These are phyloP conservation scores for Sphaerobolus stellatus DNA, from an alignment of 1,284 basidiomycete species.

Conservation along the genomic window DNA sequence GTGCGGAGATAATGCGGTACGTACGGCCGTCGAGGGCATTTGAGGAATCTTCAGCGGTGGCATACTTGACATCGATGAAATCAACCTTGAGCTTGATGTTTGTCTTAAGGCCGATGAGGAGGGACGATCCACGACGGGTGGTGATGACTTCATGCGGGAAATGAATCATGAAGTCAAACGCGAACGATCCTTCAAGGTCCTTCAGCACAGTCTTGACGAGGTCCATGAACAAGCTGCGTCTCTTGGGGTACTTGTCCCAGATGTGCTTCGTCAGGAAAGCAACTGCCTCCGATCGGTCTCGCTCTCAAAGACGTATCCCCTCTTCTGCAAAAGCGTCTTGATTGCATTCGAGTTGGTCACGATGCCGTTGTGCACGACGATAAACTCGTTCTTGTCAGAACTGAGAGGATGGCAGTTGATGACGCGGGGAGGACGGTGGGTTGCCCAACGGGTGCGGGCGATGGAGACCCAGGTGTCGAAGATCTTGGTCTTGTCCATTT, in stretches of 20 bases:
- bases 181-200: slow-evolving; percentile 98
- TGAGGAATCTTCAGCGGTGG: slow-evolving; percentile 64
- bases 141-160: slow-evolving; percentile 97
- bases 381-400: slow-evolving; percentile 86
- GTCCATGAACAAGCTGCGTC: slow-evolving; percentile 86
- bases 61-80: slow-evolving; percentile 98
- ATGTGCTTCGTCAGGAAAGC: slow-evolving; percentile 97
- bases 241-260: slow-evolving; percentile 90
- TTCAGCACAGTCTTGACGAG: slow-evolving; percentile 96
- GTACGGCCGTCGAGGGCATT: slow-evolving; percentile 56
- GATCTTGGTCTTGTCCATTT: slow-evolving; percentile 78
- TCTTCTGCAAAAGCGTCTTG: slow-evolving; percentile 91
- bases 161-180: slow-evolving; percentile 99
- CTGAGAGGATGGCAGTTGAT: slow-evolving; percentile 96
- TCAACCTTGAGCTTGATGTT: slow-evolving; percentile 99
- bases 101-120: slow-evolving; percentile 98
- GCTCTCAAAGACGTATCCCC: slow-evolving; percentile 91
- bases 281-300: slow-evolving; percentile 98
- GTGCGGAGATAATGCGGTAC: too few relatives aligned
- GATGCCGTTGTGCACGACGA: slow-evolving; percentile 98
- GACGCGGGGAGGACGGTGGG: slow-evolving; percentile 90
- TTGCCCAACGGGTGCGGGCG: slow-evolving; percentile 99
- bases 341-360: slow-evolving; percentile 95
- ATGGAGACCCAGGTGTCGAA: slow-evolving; percentile 92
- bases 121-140: slow-evolving; percentile 94